Evolutionary conservation across 192 early-diverging fungal genomes (phyloP), one percentile per base, ranked within the genome.

Genomic region (Rhizophagus sp.): DNA sequence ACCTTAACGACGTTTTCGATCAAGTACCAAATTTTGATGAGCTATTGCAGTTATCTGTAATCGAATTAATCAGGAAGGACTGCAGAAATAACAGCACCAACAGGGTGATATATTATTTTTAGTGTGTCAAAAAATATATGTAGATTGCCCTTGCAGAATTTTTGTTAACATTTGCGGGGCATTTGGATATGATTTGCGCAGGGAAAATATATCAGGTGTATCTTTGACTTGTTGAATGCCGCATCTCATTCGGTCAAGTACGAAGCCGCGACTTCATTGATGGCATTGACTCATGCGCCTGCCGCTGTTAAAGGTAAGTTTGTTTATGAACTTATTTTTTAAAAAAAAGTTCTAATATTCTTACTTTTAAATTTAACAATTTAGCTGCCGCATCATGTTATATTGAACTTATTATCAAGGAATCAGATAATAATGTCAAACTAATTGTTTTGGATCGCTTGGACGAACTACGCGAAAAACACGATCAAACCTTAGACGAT

Each of bases 351-450:
- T 44, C 7, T 44, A 17, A 11, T 24, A 8, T 33, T 72, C 19
- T 41, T 72, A 17, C 15, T 47, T n/a, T 24, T 50, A 27, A 24
- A 81, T 25, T 33, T 68, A n/a, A 33, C 61, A 44, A 65, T 63
- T 74, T 81, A 93, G 96, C 96, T 62, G 97, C 95, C 11, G 97
- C 96, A 0, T 83, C 90, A 24, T 95, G 93, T 83, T 98, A 97
- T 79, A 97, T 99, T 72, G 90, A 96, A 69, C 89, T 99, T 52
- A 93, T 94, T 73, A 86, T 94, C 24, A 96, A 96, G 84, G 98
- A 95, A 81, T 91, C 97, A 11, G 98, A 99, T 82, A 99, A 98
- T 87, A 99, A 99, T 83, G 92, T 99, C 65, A 98, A 98, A 85
- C 85, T 99, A 75, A 99, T 97, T 85, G 97, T 98, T 11, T 88